Evolutionary conservation across 345 rosid genomes (phyloP).

Genomic region (Gossypium rotundifolium): DNA sequence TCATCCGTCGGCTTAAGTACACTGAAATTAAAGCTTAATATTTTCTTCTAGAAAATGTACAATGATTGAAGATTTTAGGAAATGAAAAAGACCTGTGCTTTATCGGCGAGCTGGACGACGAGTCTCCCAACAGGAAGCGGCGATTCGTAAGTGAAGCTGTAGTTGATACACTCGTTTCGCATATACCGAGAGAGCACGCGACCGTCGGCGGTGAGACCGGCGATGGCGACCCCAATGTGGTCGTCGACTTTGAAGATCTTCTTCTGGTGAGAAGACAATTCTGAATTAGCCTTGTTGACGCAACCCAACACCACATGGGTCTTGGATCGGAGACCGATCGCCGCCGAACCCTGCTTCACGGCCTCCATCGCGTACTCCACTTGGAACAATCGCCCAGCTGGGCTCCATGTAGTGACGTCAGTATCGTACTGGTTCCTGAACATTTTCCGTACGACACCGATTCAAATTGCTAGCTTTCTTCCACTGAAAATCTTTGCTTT

Average conservation of each 20-base stretch:
- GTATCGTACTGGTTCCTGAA: conserved; percentile 97
- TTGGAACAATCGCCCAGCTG: conserved; percentile 88
- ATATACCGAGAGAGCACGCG: conserved; percentile 92
- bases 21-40: background rate
- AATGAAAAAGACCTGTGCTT: conserved; percentile 70
- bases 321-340: conserved; percentile 97
- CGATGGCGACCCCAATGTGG: conserved; percentile 94
- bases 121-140: conserved; percentile 98
- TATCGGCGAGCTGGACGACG: conserved; percentile 93
- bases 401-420: conserved; percentile 98
- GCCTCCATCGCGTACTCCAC: conserved; percentile 99
- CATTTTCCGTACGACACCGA: conserved; percentile 29
- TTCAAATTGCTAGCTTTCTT: background rate
- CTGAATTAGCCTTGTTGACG: conserved; percentile 87
- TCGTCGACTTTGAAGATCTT: conserved; percentile 98
- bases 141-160: conserved; percentile 77
- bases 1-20: background rate
- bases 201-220: conserved; percentile 97
- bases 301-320: conserved; percentile 85
- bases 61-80: background rate
- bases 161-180: conserved; percentile 90
- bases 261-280: conserved; percentile 95
- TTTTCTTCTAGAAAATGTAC: background rate
- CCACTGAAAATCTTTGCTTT: background rate
- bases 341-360: conserved; percentile 98